Evolutionary conservation across 495 filamentous ascomycete species (phyloP), one percentile per base, ranked within the genome.

Genomic region (Chaetomium cochliodes): DNA sequence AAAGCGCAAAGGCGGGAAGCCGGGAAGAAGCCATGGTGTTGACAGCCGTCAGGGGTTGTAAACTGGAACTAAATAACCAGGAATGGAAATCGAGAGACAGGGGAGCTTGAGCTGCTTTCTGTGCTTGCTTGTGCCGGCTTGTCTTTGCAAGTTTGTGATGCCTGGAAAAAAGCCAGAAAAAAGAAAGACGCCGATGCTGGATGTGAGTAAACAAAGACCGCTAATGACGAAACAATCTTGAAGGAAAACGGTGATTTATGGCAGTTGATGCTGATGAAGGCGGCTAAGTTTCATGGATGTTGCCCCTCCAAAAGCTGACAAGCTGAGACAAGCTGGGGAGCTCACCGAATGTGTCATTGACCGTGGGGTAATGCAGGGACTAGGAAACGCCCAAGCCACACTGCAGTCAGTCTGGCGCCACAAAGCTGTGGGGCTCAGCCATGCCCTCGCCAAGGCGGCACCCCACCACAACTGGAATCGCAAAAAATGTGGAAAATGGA

Each of bases 1-100:
- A 90, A 5, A 89, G 81, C 46, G 90, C 90, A 73, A 96, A 82
- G 28, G 85, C 80, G 28, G 91, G 91, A 22, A 91, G 80, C 44
- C 41, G 22, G 33, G 65, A 60, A 13, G 67, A 66, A 1, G 65
- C 61, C 68, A 72, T 70, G 41, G 9, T 58, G 63, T n/a, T 22
- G 44, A 23, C 39, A 15, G 41, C 28, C n/a, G 28, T 15, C 52
- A 37, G n/a, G 26, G 52, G 52, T 37, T 25, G 11, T 54, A 18
- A 37, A 37, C 33, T 11, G 33, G 8, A 12, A 8, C 5, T 6
- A 37, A 12, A 8, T 1, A 37, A 37, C 33, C 33, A 37, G 11
- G 1, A 12, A 11, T 37, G 33, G 33, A 8, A 18, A 18, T 52
- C 15, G 37, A 20, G 23, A 53, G 65, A 44, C 0, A 28, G 33